Evolutionary conservation across 2,329 filamentous ascomycete genomes (phyloP).

Genomic region (Monilinia fructicola): DNA sequence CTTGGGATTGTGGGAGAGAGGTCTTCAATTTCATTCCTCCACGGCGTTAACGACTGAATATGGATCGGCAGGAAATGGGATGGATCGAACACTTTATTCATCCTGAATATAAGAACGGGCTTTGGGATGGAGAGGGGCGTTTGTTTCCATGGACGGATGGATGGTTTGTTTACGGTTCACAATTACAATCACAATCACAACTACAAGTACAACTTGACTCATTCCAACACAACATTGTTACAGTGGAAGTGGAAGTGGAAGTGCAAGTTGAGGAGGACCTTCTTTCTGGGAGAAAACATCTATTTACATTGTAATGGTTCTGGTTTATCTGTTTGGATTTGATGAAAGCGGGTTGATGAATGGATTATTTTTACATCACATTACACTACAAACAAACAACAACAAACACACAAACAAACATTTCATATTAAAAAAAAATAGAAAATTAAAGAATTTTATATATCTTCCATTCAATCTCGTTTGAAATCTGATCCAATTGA

Average conservation of each 20-base stretch:
- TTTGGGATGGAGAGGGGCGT: background rate
- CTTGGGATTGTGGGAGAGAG: slow-evolving; percentile 24
- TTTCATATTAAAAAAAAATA: background rate
- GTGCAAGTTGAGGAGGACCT: no score
- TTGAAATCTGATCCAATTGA: no score
- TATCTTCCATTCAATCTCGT: no score
- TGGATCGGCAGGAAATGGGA: background rate
- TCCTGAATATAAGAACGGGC: background rate
- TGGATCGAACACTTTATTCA: background rate
- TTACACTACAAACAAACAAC: no score
- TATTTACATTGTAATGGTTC: background rate
- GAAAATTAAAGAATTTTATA: no score
- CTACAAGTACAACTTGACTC: no score
- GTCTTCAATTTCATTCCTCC: slow-evolving; percentile 14
- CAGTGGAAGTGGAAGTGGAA: no score
- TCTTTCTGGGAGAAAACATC: background rate
- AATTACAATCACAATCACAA: background rate
- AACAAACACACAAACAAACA: no score
- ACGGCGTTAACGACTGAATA: slow-evolving; percentile 13
- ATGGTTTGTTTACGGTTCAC: background rate
- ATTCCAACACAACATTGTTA: background rate
- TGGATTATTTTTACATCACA: no score
- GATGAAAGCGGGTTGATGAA: no score
- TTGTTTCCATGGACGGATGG: background rate
- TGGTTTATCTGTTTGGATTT: background rate